Evolutionary conservation across 2,329 filamentous ascomycete genomes (phyloP).

Genomic region (Metarhizium robertsii): DNA sequence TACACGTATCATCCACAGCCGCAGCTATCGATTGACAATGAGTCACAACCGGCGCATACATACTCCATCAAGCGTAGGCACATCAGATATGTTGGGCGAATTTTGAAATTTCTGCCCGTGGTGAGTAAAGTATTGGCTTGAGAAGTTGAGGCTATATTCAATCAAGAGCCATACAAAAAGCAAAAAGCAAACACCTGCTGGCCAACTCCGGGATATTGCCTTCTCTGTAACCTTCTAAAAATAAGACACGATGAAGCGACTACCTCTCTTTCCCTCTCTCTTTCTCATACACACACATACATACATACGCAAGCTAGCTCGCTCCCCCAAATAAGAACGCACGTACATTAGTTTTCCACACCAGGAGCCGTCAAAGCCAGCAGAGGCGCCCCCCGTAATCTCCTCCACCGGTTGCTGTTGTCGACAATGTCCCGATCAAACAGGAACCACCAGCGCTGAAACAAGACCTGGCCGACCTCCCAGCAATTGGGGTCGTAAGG

Average conservation of each 20-base stretch:
- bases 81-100: no score
- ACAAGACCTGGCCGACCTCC: conserved; percentile 50
- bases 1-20: no score
- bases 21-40: no score
- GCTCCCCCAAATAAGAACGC: not conserved
- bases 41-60: no score
- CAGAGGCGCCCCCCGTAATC: conserved; percentile 32
- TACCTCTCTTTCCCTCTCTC: not conserved
- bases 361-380: conserved; percentile 10
- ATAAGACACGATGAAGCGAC: not conserved
- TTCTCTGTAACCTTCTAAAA: not conserved
- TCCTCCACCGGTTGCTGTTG: conserved; percentile 42
- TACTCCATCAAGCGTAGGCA: no score
- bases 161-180: not conserved
- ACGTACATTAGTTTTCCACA: not conserved
- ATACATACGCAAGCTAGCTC: not conserved
- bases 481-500: conserved; percentile 39
- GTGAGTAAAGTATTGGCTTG: not conserved
- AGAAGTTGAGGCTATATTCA: not conserved
- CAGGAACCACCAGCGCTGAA: conserved; percentile 52
- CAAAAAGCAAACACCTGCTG: not conserved
- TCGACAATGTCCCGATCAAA: conserved; percentile 45
- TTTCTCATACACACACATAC: not conserved
- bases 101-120: not conserved
- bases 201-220: not conserved